Conservation (phyloP, 805 yeast genomes). For the Starmerella roubikii region DNA sequence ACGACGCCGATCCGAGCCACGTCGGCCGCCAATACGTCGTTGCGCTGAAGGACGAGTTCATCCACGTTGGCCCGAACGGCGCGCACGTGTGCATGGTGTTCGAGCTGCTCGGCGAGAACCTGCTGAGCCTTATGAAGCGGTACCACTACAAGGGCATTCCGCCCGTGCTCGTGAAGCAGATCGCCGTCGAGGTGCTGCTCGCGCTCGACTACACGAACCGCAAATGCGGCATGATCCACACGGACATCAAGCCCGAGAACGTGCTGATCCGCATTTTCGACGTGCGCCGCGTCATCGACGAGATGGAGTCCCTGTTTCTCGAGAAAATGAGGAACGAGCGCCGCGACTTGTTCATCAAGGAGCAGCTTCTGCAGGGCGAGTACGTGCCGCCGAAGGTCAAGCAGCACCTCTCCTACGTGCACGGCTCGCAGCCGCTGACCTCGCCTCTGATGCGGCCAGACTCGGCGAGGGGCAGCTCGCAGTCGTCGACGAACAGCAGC, state of each 20-base stretch:
- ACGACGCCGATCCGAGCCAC: conserved; percentile 50
- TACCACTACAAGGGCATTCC: conserved; percentile 75
- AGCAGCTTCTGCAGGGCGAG: conserved; percentile 1
- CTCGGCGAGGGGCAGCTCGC: background rate
- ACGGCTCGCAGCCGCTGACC: conserved; percentile 17
- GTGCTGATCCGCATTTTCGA: conserved; percentile 71
- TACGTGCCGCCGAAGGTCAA: background rate
- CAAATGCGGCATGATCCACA: conserved; percentile 60
- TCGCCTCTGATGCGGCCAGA: conserved; percentile 10
- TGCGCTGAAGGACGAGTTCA: conserved; percentile 67
- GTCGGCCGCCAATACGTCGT: conserved; percentile 77
- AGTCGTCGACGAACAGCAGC: background rate
- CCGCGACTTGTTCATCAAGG: background rate
- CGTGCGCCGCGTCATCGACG: conserved; percentile 63
- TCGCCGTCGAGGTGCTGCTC: conserved; percentile 60
- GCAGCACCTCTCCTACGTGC: conserved; percentile 1
- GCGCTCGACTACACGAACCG: conserved; percentile 63
- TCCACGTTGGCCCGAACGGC: conserved; percentile 83
- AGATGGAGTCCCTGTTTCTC: conserved; percentile 19
- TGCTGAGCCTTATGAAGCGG: conserved; percentile 69
- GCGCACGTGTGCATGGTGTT: conserved; percentile 92
- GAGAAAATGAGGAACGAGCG: background rate
- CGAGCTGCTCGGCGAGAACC: conserved; percentile 89
- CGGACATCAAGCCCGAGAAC: conserved; percentile 63
- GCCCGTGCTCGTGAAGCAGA: conserved; percentile 57